Evolutionary conservation across 2,329 filamentous ascomycete genomes (phyloP).

Genomic region (Alternaria sp.): DNA sequence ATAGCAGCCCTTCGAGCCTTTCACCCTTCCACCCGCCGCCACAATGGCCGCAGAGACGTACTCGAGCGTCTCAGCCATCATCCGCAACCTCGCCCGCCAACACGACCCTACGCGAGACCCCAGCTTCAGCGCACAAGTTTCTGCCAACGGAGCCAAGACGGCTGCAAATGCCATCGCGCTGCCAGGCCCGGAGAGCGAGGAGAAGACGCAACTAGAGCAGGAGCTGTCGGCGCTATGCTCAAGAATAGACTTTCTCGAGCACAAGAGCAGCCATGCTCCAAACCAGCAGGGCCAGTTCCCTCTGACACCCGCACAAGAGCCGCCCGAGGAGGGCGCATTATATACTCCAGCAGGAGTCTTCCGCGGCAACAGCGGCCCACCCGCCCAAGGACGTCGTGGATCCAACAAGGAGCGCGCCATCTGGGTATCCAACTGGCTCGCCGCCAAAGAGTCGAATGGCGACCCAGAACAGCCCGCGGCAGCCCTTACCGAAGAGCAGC

Average conservation of each 20-base stretch:
- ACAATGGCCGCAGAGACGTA: constrained; percentile 50
- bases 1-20: constrained; percentile 41
- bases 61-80: constrained; percentile 51
- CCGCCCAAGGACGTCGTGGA: constrained; percentile 37
- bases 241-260: constrained; percentile 84
- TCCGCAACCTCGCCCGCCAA: constrained; percentile 60
- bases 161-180: constrained; percentile 69
- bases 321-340: constrained; percentile 62
- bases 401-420: constrained; percentile 50
- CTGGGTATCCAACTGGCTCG: constrained; percentile 63
- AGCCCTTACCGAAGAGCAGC: constrained; percentile 80
- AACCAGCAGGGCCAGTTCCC: constrained; percentile 68
- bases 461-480: constrained; percentile 57
- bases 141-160: constrained; percentile 37
- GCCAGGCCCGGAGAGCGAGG: constrained; percentile 77
- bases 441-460: constrained; percentile 62
- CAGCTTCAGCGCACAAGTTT: constrained; percentile 56
- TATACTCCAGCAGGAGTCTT: constrained; percentile 53
- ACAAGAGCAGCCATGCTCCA: constrained; percentile 73
- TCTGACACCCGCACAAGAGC: constrained; percentile 80
- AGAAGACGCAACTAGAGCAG: constrained; percentile 81
- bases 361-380: constrained; percentile 44
- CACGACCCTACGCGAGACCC: constrained; percentile 55
- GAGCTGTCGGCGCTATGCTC: constrained; percentile 82
- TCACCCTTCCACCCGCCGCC: constrained; percentile 30